phyloP scores from a whole-genome alignment of 2,329 filamentous ascomycete genomes.

The Volutella citrinella region DNA sequence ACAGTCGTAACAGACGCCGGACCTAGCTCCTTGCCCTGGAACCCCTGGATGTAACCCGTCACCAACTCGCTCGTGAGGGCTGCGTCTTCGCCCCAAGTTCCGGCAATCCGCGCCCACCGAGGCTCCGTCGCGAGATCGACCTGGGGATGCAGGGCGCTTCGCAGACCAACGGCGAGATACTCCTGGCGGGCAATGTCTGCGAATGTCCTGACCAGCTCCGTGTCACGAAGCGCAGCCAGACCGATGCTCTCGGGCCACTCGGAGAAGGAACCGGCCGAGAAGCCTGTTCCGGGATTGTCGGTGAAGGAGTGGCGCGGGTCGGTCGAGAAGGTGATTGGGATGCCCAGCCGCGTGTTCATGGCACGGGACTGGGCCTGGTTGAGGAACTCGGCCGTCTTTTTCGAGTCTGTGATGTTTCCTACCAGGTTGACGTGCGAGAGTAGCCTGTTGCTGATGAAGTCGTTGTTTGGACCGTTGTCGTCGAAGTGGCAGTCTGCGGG shows the following conservation, averaged over 20 bases:
- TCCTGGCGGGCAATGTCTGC: conserved; percentile 49
- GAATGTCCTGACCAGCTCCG: conserved; percentile 42
- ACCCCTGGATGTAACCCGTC: conserved; percentile 44
- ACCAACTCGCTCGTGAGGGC: conserved; percentile 35
- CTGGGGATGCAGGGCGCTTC: conserved; percentile 47
- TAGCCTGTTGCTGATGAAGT: conserved; percentile 15
- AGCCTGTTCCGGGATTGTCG: conserved; percentile 40
- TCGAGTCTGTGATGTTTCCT: conserved; percentile 39
- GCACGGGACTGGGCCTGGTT: conserved; percentile 41
- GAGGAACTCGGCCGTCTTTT: conserved; percentile 34
- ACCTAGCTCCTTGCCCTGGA: conserved; percentile 44
- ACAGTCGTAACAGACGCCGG: conserved; percentile 43
- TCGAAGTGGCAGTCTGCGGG: conserved; percentile 23
- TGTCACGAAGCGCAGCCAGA: conserved; percentile 45
- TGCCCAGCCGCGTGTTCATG: conserved; percentile 43
- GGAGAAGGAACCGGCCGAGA: conserved; percentile 41
- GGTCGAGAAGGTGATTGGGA: conserved; percentile 45
- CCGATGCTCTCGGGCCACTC: conserved; percentile 52
- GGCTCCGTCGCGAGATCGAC: conserved; percentile 50
- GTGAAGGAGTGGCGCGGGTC: conserved; percentile 46
- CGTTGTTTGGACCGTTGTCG: conserved; percentile 1
- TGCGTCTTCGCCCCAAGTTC: conserved; percentile 48
- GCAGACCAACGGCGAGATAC: conserved; percentile 39
- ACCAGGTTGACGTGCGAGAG: conserved; percentile 46
- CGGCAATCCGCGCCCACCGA: conserved; percentile 44